These are phyloP conservation scores for Picea abies DNA, from an alignment of 83 land plant species.

Conservation along the genomic window DNA sequence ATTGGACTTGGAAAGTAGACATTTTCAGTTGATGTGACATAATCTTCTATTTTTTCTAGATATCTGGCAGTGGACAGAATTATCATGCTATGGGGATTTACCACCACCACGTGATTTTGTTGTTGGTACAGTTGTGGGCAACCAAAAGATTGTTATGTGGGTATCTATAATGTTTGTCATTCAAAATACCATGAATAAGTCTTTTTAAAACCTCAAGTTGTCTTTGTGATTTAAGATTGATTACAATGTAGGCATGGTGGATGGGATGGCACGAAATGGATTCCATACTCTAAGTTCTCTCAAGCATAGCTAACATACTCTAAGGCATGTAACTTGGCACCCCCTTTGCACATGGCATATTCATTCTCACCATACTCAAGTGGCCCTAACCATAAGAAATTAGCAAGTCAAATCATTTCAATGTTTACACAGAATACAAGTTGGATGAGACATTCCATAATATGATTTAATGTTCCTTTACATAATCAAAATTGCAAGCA, in stretches of 20 bases:
- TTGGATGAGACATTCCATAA: no score
- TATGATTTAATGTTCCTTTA: no score
- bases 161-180: conserved; percentile 20
- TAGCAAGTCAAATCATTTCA: no score
- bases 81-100: conserved; percentile 87
- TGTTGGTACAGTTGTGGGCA: conserved; percentile 88
- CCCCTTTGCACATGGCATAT: no score
- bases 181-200: not conserved
- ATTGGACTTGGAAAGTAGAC: not conserved
- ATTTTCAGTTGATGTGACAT: not conserved
- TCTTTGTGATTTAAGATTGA: not conserved
- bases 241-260: conserved; percentile 85
- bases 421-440: no score
- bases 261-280: conserved; percentile 97
- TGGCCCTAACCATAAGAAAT: no score
- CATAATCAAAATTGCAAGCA: no score
- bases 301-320: no score
- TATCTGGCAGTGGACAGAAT: conserved; percentile 98
- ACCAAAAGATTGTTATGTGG: conserved; percentile 90
- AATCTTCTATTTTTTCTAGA: conserved; percentile 41
- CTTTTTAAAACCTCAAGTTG: not conserved
- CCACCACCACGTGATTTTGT: conserved; percentile 95
- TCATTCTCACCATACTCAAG: no score
- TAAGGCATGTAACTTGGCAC: no score
- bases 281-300: conserved; percentile 30